A percentile compares a stretch with the other conserved stretches of the same genome.
phyloP scores from a whole-genome alignment of 1,284 basidiomycete genomes.

The Amylostereum chailletii region DNA sequence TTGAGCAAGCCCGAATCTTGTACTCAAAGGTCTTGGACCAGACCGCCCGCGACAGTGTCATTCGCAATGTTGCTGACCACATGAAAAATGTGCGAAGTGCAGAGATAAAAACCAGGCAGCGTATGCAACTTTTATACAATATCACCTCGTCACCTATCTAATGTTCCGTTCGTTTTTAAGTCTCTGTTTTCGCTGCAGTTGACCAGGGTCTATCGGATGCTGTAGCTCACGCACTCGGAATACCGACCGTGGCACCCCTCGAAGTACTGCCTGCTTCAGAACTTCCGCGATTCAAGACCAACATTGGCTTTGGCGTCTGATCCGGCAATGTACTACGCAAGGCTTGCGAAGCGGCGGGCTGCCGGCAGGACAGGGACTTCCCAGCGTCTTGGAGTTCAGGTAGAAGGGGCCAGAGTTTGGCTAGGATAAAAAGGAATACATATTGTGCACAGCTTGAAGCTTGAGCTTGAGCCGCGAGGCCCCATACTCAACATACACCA shows the following conservation, averaged over 20 bases:
- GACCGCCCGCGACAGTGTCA: constrained; percentile 56
- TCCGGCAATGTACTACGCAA: too few species aligned
- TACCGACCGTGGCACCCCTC: constrained; percentile 50
- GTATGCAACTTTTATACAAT: constrained; percentile 31
- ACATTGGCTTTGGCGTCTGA: constrained; percentile 4
- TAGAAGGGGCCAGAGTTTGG: too few species aligned
- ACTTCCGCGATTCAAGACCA: constrained; percentile 42
- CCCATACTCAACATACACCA: too few species aligned
- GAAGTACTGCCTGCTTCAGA: constrained; percentile 53
- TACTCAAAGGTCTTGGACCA: constrained; percentile 76
- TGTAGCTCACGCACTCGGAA: constrained; percentile 66
- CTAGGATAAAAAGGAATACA: too few species aligned
- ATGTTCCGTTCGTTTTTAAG: constrained; percentile 25
- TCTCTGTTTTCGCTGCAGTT: constrained; percentile 75
- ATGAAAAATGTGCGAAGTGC: constrained; percentile 57
- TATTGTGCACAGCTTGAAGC: too few species aligned
- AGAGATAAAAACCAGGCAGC: constrained; percentile 59
- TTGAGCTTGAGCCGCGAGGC: too few species aligned
- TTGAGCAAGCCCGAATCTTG: constrained; percentile 81
- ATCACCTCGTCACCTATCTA: neutral
- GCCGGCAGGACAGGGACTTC: too few species aligned
- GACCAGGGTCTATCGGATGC: constrained; percentile 65
- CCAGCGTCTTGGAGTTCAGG: too few species aligned
- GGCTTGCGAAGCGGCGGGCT: too few species aligned
- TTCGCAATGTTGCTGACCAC: constrained; percentile 74